Evolutionary conservation across 2,329 filamentous ascomycete species (phyloP), one percentile per base, ranked within the genome.

Genomic region (Amauroascus verrucosus): DNA sequence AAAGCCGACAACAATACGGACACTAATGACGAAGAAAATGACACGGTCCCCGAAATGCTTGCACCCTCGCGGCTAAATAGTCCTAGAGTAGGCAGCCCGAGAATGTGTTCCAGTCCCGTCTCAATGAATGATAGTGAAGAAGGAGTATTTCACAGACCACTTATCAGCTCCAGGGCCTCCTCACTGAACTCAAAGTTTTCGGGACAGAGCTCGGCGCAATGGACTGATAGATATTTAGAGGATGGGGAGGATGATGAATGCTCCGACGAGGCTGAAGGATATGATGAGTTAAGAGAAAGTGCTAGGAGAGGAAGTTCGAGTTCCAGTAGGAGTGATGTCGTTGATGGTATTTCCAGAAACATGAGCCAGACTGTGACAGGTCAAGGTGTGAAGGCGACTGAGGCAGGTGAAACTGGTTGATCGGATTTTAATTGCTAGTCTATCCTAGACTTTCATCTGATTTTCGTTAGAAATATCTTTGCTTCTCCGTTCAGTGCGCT

Each of bases 201-300:
- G 1, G 37, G 32, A 20, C 46, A 54, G 11, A 57, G 57, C 18
- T 59, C 57, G 14, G 56, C 56, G 14, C 38, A 52, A 24, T 59
- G 57, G 57, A 59, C 57, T n/a, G 57, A 59, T 38, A 45, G 56
- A 14, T 59, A 59, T 54, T 41, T 59, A 16, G 57, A 58, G 11
- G 57, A 58, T 38, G 54, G 53, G 1, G 49, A 52, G 8, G 52
- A 52, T 3, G 54, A 59, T 18, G 53, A 55, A 16, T 48, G 38
- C 8, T 47, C 48, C 14, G 56, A 57, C 22, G 56, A 55, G 16
- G 43, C 32, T 8, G 51, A 53, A 33, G 41, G 8, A 13, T 44
- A 48, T 30, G 30, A 38, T 32, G 33, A 33, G 16, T n/a, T 49
- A 11, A 49, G 38, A 35, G 38, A 32, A 30, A 24, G 20, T 11